A percentile compares a stretch with the other conserved stretches of the same genome.
Conservation (phyloP, 2,329 filamentous ascomycete species). For the Fonsecaea pugnacius region DNA sequence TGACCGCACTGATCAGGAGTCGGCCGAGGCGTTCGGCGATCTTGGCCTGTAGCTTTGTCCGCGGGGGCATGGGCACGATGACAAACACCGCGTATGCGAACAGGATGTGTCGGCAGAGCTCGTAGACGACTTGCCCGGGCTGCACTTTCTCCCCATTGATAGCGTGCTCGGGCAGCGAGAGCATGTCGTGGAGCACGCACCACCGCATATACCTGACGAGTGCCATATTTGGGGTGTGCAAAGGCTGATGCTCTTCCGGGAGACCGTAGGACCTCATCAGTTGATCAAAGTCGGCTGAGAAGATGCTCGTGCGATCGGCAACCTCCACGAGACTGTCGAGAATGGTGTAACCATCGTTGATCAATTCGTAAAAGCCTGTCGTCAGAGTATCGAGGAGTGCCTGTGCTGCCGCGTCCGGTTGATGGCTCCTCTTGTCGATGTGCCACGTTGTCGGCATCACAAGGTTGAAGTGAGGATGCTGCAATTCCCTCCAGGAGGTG, state of each 20-base stretch:
- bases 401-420: conserved; percentile 1
- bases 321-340: neutral
- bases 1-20: conserved; percentile 37
- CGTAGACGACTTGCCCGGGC: conserved; percentile 37
- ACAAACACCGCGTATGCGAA: conserved; percentile 45
- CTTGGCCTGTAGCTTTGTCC: conserved; percentile 41
- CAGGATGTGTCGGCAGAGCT: conserved; percentile 43
- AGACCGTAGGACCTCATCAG: conserved; percentile 4
- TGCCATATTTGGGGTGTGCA: conserved; percentile 11
- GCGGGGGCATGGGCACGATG: conserved; percentile 46
- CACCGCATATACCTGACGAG: conserved; percentile 14
- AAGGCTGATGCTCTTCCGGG: conserved; percentile 8
- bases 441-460: conserved; percentile 8
- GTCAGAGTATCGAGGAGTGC: conserved; percentile 1
- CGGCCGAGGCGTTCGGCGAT: conserved; percentile 39
- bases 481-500: conserved; percentile 11
- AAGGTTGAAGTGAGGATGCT: conserved; percentile 10
- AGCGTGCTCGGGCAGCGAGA: conserved; percentile 12
- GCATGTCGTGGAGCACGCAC: conserved; percentile 19
- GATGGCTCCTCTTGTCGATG: conserved; percentile 8
- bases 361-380: conserved; percentile 8
- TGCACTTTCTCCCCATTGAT: neutral
- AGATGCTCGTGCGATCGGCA: conserved; percentile 6
- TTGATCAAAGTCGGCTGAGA: conserved; percentile 14
- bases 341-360: conserved; percentile 1